Evolutionary conservation across 345 rosid species (phyloP), one percentile per base, ranked within the genome.

Genomic region (Camelina hispida): DNA sequence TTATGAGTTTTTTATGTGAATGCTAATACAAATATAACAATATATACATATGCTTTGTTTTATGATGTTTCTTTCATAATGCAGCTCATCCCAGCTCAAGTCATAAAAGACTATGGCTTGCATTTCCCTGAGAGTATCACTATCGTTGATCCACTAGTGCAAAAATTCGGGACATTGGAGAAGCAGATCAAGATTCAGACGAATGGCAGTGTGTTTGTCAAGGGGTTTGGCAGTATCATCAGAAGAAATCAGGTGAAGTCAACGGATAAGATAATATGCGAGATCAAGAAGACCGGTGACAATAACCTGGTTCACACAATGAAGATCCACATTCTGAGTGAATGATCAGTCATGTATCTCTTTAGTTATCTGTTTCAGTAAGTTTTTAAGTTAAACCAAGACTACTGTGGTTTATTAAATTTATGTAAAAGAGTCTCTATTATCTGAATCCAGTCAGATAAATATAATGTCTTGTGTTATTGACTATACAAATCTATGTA

Each of bases 241-340:
- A 56, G 80, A 50, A 57, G 80, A 43, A 77, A 77, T 4, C 6
- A 20, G 0, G 55, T 77, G 62, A 77, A 18, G 25, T 5, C 46
- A 8, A 56, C n/a, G 0, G 76, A 77, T 35, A 77, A 57, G 43
- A 48, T 77, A 62, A 20, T 71, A 5, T 64, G 23, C 14, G 61
- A 77, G 67, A 2, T 77, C 3, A 60, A 52, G 62, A 71, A 38
- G 62, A 52, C 9, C 1, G 44, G 48, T 9, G 34, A 47, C 9
- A 9, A 15, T 15, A 71, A 65, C 17, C 16, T 64, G 15, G 80
- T 77, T 58, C 76, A 64, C 23, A 57, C 76, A 5, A 51, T 77
- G 62, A 71, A 77, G 53, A 38, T 77, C 38, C 23, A 48, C 28
- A 1, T 77, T 48, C 42, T 77, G 15, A 22, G 34, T 12, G 62